These are phyloP conservation scores for Hawksworthiomyces lignivorus DNA, from an alignment of 2,329 filamentous ascomycete genomes.

Conservation along the genomic window DNA sequence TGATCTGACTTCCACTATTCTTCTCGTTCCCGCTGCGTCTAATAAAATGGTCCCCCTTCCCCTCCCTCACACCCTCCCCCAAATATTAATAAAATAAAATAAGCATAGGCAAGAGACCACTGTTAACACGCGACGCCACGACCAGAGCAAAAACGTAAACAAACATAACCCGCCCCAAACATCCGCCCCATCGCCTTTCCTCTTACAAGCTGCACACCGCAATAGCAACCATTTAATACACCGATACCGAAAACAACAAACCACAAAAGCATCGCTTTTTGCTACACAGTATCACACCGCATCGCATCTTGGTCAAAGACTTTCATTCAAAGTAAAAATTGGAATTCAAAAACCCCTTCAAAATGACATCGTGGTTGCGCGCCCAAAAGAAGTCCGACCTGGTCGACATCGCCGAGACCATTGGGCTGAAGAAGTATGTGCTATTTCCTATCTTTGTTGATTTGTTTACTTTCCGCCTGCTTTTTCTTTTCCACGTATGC, in stretches of 20 bases:
- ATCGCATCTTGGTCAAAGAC: too few relatives aligned
- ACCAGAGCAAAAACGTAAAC: constrained; percentile 11
- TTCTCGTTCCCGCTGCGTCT: too few relatives aligned
- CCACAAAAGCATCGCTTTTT: not conserved
- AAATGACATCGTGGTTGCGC: constrained; percentile 57
- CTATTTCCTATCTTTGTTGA: not conserved
- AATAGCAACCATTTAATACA: too few relatives aligned
- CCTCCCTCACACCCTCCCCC: not conserved
- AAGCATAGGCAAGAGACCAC: too few relatives aligned
- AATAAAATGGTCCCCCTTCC: not conserved
- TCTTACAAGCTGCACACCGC: too few relatives aligned
- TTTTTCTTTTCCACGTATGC: not conserved
- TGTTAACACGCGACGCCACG: constrained; percentile 10
- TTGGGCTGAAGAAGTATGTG: constrained; percentile 63
- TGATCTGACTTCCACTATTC: too few relatives aligned
- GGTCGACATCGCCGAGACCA: constrained; percentile 61
- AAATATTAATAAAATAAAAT: too few relatives aligned
- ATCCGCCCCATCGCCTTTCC: not conserved
- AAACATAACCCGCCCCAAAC: not conserved
- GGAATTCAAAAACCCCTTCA: not conserved
- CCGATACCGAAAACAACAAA: constrained; percentile 2
- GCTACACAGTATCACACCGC: not conserved
- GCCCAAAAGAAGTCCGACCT: constrained; percentile 78
- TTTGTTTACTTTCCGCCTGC: not conserved
- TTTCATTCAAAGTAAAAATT: not conserved